These are phyloP conservation scores for Dendrocalamus latiflorus DNA, from an alignment of 202 grass and related monocot species.

Conservation along the genomic window DNA sequence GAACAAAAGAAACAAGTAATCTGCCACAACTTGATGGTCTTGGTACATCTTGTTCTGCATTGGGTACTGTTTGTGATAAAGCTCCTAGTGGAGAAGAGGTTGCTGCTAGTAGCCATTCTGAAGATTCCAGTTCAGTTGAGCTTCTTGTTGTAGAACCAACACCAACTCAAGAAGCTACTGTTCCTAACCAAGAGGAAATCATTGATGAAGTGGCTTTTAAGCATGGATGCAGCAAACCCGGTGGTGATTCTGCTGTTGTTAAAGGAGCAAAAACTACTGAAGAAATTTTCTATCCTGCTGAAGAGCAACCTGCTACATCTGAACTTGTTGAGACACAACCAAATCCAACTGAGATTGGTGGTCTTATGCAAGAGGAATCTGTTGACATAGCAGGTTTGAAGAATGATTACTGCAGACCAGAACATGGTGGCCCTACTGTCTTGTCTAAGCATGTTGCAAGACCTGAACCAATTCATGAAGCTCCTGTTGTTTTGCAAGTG, in stretches of 20 bases:
- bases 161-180: constrained; percentile 7
- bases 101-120: background rate
- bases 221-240: background rate
- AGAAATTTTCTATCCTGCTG: background rate
- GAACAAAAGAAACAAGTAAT: background rate
- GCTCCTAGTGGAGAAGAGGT: background rate
- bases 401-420: background rate
- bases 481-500: constrained; percentile 15
- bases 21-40: background rate
- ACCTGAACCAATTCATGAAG: background rate
- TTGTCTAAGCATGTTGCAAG: constrained; percentile 11
- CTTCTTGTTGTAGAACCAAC: background rate
- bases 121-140: constrained; percentile 10
- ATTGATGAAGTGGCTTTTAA: background rate
- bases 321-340: background rate
- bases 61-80: constrained; percentile 1
- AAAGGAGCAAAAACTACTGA: background rate
- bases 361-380: constrained; percentile 13
- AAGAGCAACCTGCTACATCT: background rate
- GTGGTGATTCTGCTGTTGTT: constrained; percentile 2
- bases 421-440: background rate
- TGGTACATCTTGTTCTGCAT: background rate
- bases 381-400: background rate
- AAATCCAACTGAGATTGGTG: background rate
- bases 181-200: background rate